Evolutionary conservation across 345 rosid genomes (phyloP).

Genomic region (Linum usitatissimum): DNA sequence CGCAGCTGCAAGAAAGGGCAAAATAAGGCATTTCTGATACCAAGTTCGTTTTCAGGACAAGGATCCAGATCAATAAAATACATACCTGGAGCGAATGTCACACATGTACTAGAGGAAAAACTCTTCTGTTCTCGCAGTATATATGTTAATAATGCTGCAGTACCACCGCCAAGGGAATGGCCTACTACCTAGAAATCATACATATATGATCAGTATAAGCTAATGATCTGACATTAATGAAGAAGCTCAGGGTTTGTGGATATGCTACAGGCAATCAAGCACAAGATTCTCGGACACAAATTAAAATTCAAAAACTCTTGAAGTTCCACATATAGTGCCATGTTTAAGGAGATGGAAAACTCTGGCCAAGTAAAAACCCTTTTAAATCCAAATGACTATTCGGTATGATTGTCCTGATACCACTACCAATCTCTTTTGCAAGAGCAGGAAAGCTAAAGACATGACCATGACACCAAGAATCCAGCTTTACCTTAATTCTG

Average conservation of each 20-base stretch:
- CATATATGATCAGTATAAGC: not conserved
- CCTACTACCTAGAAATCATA: constrained; percentile 66
- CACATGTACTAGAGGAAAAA: constrained; percentile 69
- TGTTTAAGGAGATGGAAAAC: too few species aligned
- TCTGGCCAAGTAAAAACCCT: not conserved
- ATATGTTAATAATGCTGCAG: constrained; percentile 86
- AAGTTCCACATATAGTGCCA: not conserved
- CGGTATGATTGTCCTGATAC: too few species aligned
- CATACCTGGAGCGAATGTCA: constrained; percentile 91
- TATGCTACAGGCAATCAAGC: too few species aligned
- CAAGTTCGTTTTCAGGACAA: not conserved
- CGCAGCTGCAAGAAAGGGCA: constrained; percentile 58
- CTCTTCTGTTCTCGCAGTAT: constrained; percentile 80
- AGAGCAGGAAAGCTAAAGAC: too few species aligned
- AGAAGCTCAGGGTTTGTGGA: not conserved
- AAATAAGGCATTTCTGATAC: not conserved
- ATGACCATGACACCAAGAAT: not conserved
- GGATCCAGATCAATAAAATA: not conserved
- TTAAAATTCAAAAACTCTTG: not conserved
- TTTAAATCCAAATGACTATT: not conserved
- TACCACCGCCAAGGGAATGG: constrained; percentile 98
- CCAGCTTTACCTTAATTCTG: constrained; percentile 54
- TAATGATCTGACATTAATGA: not conserved
- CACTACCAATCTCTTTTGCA: too few species aligned
- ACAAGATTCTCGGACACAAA: too few species aligned